phyloP scores from a whole-genome alignment of 768 basidiomycete species.

The Mycena galericulata region DNA sequence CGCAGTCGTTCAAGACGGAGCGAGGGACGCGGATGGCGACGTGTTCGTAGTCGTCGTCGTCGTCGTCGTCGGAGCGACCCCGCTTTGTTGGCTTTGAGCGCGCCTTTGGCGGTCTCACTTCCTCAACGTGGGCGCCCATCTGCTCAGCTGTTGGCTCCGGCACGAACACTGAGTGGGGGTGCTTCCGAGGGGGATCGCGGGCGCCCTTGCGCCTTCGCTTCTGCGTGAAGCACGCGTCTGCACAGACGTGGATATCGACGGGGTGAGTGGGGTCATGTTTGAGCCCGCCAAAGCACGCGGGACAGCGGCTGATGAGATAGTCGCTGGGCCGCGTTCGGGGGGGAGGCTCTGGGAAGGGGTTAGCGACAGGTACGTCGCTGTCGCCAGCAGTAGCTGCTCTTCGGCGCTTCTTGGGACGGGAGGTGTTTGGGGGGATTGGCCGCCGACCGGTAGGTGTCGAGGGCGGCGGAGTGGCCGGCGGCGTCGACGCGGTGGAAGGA shows the following conservation, averaged over 20 bases:
- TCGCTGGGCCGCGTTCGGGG: conserved; percentile 34
- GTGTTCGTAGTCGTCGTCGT: conserved; percentile 30
- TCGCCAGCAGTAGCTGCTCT: neutral
- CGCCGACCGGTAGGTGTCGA: neutral
- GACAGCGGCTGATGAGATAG: conserved; percentile 39
- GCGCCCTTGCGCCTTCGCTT: conserved; percentile 35
- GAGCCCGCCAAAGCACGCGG: conserved; percentile 43
- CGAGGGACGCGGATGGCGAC: no score
- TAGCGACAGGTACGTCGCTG: neutral
- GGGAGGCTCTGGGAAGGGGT: no score
- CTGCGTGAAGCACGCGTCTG: conserved; percentile 51
- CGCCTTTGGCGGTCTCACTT: conserved; percentile 7
- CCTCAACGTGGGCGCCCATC: conserved; percentile 38
- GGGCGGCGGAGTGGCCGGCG: no score
- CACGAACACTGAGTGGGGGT: conserved; percentile 40
- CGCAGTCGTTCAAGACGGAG: no score
- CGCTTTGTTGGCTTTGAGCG: neutral
- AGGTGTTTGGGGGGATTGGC: neutral
- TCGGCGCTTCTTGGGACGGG: conserved; percentile 3
- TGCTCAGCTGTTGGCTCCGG: conserved; percentile 32
- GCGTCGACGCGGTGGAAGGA: no score
- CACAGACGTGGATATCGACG: conserved; percentile 43
- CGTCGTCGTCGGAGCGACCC: neutral
- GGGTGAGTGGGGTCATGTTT: neutral
- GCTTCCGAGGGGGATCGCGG: conserved; percentile 32